These are phyloP conservation scores for Phytopythium ostracodes DNA, from an alignment of 352 stramenopile genomes.

Conservation along the genomic window DNA sequence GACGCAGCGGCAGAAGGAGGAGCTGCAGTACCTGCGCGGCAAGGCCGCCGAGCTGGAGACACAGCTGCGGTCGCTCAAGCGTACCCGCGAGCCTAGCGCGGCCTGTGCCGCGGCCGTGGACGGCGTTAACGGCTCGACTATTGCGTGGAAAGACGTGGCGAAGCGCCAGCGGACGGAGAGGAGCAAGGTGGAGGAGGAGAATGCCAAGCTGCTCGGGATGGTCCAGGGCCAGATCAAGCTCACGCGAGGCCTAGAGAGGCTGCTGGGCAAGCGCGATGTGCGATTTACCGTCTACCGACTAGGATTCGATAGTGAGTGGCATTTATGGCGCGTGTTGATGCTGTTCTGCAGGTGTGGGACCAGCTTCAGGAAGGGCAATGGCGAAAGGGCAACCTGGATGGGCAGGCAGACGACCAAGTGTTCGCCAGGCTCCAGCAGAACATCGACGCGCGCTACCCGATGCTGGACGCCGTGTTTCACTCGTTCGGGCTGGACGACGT, in stretches of 20 bases:
- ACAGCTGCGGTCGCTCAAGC: slow-evolving; percentile 5
- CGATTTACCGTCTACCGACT: not conserved
- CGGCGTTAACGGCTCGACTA: too few relatives aligned
- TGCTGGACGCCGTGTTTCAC: not conserved
- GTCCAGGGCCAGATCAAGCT: slow-evolving; percentile 5
- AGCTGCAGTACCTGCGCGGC: slow-evolving; percentile 7
- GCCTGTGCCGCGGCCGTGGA: not conserved
- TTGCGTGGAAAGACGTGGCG: not conserved
- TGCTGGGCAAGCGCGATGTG: slow-evolving; percentile 5
- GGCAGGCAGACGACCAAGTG: not conserved
- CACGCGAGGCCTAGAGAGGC: not conserved
- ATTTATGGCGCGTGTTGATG: not conserved
- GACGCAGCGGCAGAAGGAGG: slow-evolving; percentile 6
- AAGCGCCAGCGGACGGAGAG: not conserved
- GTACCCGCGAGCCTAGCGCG: not conserved
- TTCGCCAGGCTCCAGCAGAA: not conserved
- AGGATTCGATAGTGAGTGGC: not conserved
- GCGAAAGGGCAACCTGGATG: not conserved
- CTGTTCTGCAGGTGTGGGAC: not conserved
- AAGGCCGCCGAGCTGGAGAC: slow-evolving; percentile 1
- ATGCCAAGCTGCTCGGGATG: not conserved
- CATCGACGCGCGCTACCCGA: not conserved
- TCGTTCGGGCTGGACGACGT: not conserved
- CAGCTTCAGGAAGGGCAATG: not conserved
- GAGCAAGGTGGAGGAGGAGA: slow-evolving; percentile 1